phyloP scores from a whole-genome alignment of 2,329 filamentous ascomycete species.

The Lizonia empirigonia region DNA sequence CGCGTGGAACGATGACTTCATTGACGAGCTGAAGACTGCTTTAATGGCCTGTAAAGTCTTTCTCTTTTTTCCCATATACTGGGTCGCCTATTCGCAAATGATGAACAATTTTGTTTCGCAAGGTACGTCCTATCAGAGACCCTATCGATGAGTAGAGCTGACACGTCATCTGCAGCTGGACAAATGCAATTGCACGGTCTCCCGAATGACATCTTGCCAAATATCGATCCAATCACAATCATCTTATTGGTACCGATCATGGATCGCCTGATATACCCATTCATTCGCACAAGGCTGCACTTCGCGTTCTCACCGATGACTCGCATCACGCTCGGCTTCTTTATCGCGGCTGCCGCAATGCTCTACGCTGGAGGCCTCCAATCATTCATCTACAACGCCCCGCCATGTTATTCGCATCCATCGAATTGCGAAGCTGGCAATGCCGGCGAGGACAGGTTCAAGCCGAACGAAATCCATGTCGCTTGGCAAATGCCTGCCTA shows the following conservation, averaged over 20 bases:
- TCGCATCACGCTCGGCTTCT: slow-evolving; percentile 59
- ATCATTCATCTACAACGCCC: slow-evolving; percentile 59
- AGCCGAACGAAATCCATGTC: slow-evolving; percentile 53
- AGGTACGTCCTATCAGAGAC: slow-evolving; percentile 27
- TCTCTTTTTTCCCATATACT: slow-evolving; percentile 55
- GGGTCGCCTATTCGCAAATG: slow-evolving; percentile 54
- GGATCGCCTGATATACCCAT: slow-evolving; percentile 54
- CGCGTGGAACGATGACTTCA: slow-evolving; percentile 71
- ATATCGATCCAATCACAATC: slow-evolving; percentile 55
- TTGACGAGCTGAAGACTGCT: slow-evolving; percentile 73
- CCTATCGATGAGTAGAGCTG: not conserved
- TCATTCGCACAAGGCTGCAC: slow-evolving; percentile 48
- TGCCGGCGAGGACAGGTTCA: slow-evolving; percentile 35
- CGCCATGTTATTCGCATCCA: slow-evolving; percentile 59
- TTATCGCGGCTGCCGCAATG: slow-evolving; percentile 60
- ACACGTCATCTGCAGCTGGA: slow-evolving; percentile 37
- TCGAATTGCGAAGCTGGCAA: slow-evolving; percentile 45
- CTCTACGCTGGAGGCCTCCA: slow-evolving; percentile 63
- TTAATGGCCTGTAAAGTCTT: slow-evolving; percentile 73
- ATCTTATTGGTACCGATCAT: slow-evolving; percentile 55
- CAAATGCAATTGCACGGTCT: slow-evolving; percentile 55
- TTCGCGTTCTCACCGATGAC: slow-evolving; percentile 57
- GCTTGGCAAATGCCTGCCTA: slow-evolving; percentile 55
- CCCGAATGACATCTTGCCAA: slow-evolving; percentile 57
- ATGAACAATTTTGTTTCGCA: slow-evolving; percentile 57